A percentile compares a stretch with the other conserved stretches of the same genome.
phyloP scores from a whole-genome alignment of 1,284 basidiomycete genomes.

The Ceratobasidium sp. region DNA sequence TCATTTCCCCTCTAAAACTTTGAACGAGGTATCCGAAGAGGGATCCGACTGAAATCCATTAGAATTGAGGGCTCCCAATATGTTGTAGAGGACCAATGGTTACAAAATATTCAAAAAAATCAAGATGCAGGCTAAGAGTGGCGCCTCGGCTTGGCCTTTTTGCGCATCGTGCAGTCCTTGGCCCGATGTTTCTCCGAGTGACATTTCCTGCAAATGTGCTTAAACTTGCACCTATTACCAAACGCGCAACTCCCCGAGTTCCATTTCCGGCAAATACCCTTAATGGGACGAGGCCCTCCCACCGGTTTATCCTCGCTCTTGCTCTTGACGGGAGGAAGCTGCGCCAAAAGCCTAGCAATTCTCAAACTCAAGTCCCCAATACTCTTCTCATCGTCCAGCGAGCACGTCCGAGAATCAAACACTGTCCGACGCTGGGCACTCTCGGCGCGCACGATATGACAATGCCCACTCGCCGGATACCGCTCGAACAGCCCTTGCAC shows the following conservation, averaged over 20 bases:
- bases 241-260: background rate
- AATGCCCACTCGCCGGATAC: background rate
- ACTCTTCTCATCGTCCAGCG: background rate
- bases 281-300: background rate
- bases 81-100: too few species aligned
- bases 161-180: background rate
- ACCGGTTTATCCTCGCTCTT: background rate
- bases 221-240: background rate
- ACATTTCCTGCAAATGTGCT: background rate
- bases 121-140: background rate
- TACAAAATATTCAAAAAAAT: background rate
- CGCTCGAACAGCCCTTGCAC: background rate
- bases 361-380: background rate
- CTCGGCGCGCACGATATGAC: background rate
- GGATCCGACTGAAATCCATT: too few species aligned
- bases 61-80: too few species aligned
- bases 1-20: too few species aligned
- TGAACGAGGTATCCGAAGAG: too few species aligned
- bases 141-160: background rate
- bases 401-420: background rate
- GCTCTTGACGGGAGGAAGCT: background rate
- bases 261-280: conserved; percentile 1
- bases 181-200: background rate
- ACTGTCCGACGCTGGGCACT: background rate
- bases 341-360: background rate